Conservation (phyloP, 2,329 filamentous ascomycete species). For the Pestalotiopsis sp. region DNA sequence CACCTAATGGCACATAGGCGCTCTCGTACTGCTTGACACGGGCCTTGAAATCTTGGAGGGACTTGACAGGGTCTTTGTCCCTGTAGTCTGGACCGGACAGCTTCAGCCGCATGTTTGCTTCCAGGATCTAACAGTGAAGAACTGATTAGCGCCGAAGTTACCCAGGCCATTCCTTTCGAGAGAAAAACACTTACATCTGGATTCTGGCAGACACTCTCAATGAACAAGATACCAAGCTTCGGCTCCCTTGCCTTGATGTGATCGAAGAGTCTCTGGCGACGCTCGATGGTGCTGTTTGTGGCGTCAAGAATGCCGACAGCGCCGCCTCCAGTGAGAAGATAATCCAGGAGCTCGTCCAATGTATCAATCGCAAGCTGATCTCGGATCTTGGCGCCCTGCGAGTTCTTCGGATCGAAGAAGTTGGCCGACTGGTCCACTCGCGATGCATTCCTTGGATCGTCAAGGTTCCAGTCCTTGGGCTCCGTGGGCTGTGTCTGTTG, state of each 20-base stretch:
- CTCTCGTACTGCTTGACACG: constrained; percentile 93
- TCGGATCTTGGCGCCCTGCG: constrained; percentile 77
- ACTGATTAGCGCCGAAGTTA: not conserved
- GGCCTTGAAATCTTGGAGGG: constrained; percentile 88
- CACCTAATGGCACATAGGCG: constrained; percentile 86
- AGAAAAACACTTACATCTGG: constrained; percentile 52
- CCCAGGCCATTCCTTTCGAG: not conserved
- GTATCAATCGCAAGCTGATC: constrained; percentile 94
- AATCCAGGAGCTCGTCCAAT: constrained; percentile 88
- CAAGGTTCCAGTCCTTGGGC: constrained; percentile 40
- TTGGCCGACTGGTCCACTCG: constrained; percentile 83
- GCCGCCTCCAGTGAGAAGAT: constrained; percentile 79
- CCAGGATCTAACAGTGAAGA: constrained; percentile 62
- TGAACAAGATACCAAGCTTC: constrained; percentile 87
- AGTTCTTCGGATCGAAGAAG: constrained; percentile 93
- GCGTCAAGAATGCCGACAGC: constrained; percentile 95
- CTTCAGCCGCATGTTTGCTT: constrained; percentile 97
- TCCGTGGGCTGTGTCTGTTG: constrained; percentile 35
- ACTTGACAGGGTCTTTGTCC: constrained; percentile 84
- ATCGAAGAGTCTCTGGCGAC: constrained; percentile 81
- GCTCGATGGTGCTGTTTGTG: constrained; percentile 91
- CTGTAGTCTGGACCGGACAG: constrained; percentile 95
- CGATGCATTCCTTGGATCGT: constrained; percentile 30
- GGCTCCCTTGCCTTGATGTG: constrained; percentile 82
- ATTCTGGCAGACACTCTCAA: constrained; percentile 92